Conservation (phyloP, 192 early-diverging fungal species). For the Powellomyces hirtus region DNA sequence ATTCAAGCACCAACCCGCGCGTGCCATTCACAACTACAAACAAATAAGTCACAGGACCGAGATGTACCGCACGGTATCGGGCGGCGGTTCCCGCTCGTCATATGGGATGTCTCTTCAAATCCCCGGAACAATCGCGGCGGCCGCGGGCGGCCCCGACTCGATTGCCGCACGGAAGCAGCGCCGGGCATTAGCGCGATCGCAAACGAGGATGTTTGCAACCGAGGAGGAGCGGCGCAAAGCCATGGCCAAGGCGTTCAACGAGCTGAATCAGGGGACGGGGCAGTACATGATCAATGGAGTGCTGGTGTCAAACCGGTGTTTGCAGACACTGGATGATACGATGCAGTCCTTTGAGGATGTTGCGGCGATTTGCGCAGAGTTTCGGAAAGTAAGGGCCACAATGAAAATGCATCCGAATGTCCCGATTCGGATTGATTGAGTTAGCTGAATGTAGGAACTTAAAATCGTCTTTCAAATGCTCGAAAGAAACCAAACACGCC, state of each 20-base stretch:
- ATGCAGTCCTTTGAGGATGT: slow-evolving; percentile 2
- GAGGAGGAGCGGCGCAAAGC: slow-evolving; percentile 1
- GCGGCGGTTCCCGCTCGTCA: too few species aligned
- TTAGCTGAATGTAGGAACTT: slow-evolving; percentile 7
- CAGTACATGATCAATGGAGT: not conserved
- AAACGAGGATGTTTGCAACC: too few species aligned
- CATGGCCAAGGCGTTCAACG: not conserved
- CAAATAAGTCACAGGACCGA: too few species aligned
- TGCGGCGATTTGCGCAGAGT: not conserved
- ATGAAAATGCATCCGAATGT: not conserved
- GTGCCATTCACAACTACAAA: too few species aligned
- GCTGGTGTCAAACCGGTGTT: not conserved
- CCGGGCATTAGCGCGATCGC: too few species aligned
- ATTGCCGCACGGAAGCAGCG: too few species aligned
- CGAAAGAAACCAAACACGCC: slow-evolving; percentile 5
- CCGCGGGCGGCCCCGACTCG: too few species aligned
- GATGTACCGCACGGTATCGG: too few species aligned
- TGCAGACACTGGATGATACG: not conserved
- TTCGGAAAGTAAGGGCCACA: not conserved
- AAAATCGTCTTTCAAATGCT: slow-evolving; percentile 15
- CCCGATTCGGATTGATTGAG: not conserved
- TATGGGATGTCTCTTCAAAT: too few species aligned
- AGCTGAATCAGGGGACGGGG: not conserved
- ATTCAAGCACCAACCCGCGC: too few species aligned
- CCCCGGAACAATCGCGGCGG: too few species aligned